Percentiles rank a stretch among this genome's conserved stretches.
Evolutionary conservation across 306 rosid species (phyloP).

Genomic region (Castanea crenata): DNA sequence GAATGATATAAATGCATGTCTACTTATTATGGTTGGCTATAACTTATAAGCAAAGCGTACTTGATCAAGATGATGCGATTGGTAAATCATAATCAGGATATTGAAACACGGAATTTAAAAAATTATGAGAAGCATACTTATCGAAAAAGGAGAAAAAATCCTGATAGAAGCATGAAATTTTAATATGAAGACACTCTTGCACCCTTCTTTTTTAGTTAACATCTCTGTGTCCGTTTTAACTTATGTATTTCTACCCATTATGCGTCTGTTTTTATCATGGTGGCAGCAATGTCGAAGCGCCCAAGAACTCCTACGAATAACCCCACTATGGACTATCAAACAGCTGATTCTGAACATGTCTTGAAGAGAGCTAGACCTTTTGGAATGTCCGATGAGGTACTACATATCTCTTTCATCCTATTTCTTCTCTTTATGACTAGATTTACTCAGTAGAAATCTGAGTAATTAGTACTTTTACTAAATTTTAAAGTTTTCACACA

Average conservation of each 20-base stretch:
- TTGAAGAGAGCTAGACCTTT: constrained; percentile 93
- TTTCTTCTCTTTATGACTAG: constrained; percentile 16
- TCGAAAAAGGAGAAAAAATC: neutral
- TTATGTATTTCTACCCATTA: constrained; percentile 21
- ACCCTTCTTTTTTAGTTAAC: neutral
- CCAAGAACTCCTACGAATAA: constrained; percentile 95
- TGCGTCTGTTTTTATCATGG: constrained; percentile 30
- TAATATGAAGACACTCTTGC: neutral
- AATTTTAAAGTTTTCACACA: neutral
- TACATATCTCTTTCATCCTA: neutral
- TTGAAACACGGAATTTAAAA: neutral
- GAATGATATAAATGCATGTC: neutral
- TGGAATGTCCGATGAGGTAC: constrained; percentile 89
- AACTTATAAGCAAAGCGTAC: neutral
- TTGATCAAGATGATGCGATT: constrained; percentile 7
- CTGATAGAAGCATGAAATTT: constrained; percentile 10
- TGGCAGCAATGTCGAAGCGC: constrained; percentile 83
- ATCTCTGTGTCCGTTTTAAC: constrained; percentile 4
- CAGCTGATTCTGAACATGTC: constrained; percentile 95
- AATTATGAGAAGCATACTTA: too few relatives aligned
- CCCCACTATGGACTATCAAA: constrained; percentile 93
- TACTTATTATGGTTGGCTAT: neutral
- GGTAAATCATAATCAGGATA: constrained; percentile 5
- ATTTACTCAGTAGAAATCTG: constrained; percentile 17
- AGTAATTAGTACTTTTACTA: constrained; percentile 10